These are phyloP conservation scores for Thermothelomyces thermophilus DNA, from an alignment of 2,329 filamentous ascomycete genomes.

Conservation along the genomic window DNA sequence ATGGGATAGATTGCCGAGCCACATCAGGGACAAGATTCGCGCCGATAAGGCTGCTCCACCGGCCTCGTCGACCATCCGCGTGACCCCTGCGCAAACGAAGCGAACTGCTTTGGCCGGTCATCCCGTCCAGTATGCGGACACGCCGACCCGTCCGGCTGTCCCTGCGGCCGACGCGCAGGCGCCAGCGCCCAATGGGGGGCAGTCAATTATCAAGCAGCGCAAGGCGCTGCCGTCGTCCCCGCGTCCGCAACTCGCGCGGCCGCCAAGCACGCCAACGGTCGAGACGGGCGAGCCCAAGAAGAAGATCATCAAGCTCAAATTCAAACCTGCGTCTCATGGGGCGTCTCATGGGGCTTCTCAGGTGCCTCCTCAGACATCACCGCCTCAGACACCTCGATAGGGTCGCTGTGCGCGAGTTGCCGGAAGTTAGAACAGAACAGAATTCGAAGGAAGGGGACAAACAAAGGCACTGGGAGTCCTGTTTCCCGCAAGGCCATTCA, in stretches of 20 bases:
- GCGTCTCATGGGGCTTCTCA: background rate
- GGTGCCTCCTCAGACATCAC: background rate
- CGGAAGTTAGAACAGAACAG: background rate
- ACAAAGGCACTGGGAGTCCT: background rate
- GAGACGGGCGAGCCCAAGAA: constrained; percentile 1
- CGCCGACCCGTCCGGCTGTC: background rate
- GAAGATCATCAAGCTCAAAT: constrained; percentile 24
- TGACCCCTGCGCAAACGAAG: constrained; percentile 16
- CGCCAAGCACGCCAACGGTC: background rate
- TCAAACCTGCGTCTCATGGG: constrained; percentile 12
- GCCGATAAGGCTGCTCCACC: background rate
- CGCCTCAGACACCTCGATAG: constrained; percentile 2
- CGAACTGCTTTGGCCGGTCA: constrained; percentile 7
- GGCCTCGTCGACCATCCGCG: constrained; percentile 18
- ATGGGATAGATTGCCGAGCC: constrained; percentile 20
- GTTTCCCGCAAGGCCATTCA: background rate
- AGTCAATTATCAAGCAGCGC: constrained; percentile 14
- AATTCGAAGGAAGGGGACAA: background rate
- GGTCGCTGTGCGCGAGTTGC: background rate
- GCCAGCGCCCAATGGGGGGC: background rate
- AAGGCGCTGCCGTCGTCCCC: constrained; percentile 23
- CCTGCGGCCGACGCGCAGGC: background rate
- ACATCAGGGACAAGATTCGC: constrained; percentile 8
- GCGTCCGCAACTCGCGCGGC: background rate
- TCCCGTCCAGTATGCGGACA: background rate